phyloP scores from a whole-genome alignment of 78 protist genomes.

The Emiliania huxleyi region DNA sequence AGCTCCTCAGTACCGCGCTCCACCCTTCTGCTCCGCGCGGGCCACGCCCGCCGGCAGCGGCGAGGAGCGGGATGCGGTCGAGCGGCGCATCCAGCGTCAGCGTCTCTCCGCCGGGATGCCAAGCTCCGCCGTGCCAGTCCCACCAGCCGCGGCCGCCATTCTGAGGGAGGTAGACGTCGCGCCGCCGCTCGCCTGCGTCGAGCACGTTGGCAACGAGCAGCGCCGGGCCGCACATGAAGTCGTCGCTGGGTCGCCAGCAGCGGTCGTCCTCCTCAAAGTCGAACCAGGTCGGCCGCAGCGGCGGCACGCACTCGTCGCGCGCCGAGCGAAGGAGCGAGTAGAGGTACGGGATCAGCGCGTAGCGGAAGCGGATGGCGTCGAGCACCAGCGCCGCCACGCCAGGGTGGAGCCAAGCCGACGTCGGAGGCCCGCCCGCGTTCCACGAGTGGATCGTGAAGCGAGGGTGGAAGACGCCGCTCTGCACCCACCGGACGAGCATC shows the following conservation, averaged over 20 bases:
- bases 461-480: not conserved
- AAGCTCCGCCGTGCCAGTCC: not conserved
- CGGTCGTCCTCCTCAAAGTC: not conserved
- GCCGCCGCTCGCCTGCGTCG: not conserved
- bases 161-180: not conserved
- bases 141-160: not conserved
- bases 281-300: not conserved
- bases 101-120: not conserved
- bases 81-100: not conserved
- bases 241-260: not conserved
- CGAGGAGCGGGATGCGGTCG: not conserved
- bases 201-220: not conserved
- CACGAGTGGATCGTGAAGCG: not conserved
- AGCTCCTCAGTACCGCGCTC: too few relatives aligned
- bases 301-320: not conserved
- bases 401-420: not conserved
- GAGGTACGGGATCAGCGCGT: not conserved
- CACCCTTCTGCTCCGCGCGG: too few relatives aligned
- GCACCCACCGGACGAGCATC: not conserved
- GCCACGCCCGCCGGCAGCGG: not conserved
- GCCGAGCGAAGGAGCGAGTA: not conserved
- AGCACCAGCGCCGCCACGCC: not conserved
- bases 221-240: not conserved
- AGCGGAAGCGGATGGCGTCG: not conserved
- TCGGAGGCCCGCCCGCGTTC: not conserved